Conservation (phyloP, 495 filamentous ascomycete species). For the Neurospora sp. region DNA sequence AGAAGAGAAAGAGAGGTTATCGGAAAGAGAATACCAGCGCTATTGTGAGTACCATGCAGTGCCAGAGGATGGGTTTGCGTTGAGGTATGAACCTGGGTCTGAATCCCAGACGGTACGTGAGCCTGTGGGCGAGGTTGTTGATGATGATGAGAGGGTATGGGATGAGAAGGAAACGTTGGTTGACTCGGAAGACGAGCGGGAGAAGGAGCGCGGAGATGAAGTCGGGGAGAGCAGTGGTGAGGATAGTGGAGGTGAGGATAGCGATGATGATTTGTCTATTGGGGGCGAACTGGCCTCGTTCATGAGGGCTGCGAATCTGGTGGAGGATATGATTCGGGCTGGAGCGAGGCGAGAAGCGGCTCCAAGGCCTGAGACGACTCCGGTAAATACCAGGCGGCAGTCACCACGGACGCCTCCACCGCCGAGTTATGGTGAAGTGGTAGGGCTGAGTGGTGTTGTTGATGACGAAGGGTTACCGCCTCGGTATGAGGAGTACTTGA, state of each 20-base stretch:
- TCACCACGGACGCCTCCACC: neutral
- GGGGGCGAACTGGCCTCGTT: conserved; percentile 36
- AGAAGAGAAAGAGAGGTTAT: neutral
- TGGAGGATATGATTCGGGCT: conserved; percentile 35
- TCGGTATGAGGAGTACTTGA: neutral
- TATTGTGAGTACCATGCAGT: neutral
- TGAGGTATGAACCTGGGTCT: neutral
- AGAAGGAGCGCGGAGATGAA: neutral
- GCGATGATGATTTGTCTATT: conserved; percentile 1
- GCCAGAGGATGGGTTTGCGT: neutral
- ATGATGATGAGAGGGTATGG: neutral
- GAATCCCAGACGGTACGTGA: neutral
- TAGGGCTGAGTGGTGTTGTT: neutral
- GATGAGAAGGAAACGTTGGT: neutral
- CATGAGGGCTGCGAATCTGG: conserved; percentile 33
- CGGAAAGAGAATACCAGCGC: neutral
- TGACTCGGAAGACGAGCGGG: neutral
- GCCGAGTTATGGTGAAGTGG: neutral
- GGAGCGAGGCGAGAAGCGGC: conserved; percentile 23
- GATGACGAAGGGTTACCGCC: neutral
- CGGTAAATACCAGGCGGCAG: neutral
- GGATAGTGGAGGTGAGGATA: neutral
- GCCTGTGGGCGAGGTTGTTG: neutral
- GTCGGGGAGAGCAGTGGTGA: neutral
- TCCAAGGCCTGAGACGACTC: neutral